A percentile compares a stretch with the other conserved stretches of the same genome.
These are phyloP conservation scores for Pyrenula massariospora DNA, from an alignment of 495 filamentous ascomycete species.

Conservation along the genomic window DNA sequence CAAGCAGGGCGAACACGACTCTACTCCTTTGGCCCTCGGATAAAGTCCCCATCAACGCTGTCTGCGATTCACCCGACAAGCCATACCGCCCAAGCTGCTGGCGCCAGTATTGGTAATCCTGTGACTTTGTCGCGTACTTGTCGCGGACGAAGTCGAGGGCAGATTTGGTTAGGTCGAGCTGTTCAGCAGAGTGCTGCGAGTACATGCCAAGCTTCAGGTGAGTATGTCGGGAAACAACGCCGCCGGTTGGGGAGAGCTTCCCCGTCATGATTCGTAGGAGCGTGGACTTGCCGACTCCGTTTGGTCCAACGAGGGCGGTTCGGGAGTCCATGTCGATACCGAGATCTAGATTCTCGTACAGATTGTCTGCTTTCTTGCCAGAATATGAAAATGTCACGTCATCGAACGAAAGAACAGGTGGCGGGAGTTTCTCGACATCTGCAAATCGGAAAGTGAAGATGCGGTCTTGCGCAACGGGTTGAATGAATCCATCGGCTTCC, in stretches of 20 bases:
- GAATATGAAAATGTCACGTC: conserved; percentile 97
- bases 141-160: conserved; percentile 95
- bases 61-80: conserved; percentile 83
- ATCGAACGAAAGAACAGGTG: conserved; percentile 92
- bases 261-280: conserved; percentile 95
- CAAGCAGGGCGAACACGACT: conserved; percentile 94
- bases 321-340: conserved; percentile 99
- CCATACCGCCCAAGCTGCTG: conserved; percentile 94
- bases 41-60: conserved; percentile 91
- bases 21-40: conserved; percentile 95
- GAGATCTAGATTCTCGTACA: conserved; percentile 93
- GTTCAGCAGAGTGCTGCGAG: conserved; percentile 95
- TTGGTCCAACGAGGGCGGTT: conserved; percentile 92
- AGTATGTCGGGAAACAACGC: conserved; percentile 79
- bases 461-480: conserved; percentile 72
- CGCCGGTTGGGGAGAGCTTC: conserved; percentile 75
- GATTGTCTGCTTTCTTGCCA: conserved; percentile 74
- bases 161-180: conserved; percentile 96
- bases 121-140: conserved; percentile 76
- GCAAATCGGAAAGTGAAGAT: conserved; percentile 99
- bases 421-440: conserved; percentile 94
- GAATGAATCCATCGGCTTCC: conserved; percentile 97
- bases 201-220: conserved; percentile 98
- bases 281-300: conserved; percentile 99
- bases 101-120: conserved; percentile 99